Percentiles rank a stretch among this genome's conserved stretches.
Conservation (phyloP, 164 flowering plant genomes). For the Stephania japonica region DNA sequence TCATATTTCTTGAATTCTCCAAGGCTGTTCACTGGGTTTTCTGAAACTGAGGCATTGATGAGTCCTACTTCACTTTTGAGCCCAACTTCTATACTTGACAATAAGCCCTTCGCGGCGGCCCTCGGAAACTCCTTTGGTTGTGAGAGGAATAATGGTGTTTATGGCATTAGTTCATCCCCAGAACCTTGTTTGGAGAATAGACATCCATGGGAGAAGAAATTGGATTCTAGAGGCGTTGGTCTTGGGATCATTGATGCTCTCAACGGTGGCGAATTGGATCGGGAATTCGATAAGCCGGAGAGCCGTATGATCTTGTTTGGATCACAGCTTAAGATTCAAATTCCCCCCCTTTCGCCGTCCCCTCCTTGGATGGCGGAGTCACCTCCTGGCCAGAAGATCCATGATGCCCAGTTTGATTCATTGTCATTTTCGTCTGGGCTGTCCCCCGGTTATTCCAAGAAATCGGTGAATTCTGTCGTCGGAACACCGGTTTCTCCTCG, state of each 20-base stretch:
- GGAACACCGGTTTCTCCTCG: conserved; percentile 30
- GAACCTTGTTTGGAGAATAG: conserved; percentile 25
- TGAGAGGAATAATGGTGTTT: conserved; percentile 25
- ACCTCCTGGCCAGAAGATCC: conserved; percentile 47
- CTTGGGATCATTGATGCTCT: conserved; percentile 65
- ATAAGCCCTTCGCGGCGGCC: conserved; percentile 43
- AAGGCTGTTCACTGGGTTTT: conserved; percentile 39
- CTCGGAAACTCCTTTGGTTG: conserved; percentile 39
- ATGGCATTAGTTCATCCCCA: conserved; percentile 23
- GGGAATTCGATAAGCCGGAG: conserved; percentile 28
- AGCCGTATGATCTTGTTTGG: conserved; percentile 58
- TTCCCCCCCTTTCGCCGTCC: conserved; percentile 38
- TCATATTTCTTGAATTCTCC: conserved; percentile 53
- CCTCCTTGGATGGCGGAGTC: conserved; percentile 27
- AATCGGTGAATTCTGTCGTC: conserved; percentile 27
- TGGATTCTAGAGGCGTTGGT: conserved; percentile 47
- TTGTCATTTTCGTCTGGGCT: conserved; percentile 25
- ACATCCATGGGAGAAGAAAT: conserved; percentile 32
- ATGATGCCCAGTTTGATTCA: conserved; percentile 30
- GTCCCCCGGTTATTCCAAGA: conserved; percentile 17
- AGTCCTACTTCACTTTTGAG: conserved; percentile 85
- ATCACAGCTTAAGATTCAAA: conserved; percentile 66
- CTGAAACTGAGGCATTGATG: conserved; percentile 45
- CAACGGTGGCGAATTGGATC: conserved; percentile 26
- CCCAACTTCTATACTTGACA: conserved; percentile 78